Evolutionary conservation across 2,329 filamentous ascomycete genomes (phyloP).

Genomic region (Aspergillus pseudoglaucus): DNA sequence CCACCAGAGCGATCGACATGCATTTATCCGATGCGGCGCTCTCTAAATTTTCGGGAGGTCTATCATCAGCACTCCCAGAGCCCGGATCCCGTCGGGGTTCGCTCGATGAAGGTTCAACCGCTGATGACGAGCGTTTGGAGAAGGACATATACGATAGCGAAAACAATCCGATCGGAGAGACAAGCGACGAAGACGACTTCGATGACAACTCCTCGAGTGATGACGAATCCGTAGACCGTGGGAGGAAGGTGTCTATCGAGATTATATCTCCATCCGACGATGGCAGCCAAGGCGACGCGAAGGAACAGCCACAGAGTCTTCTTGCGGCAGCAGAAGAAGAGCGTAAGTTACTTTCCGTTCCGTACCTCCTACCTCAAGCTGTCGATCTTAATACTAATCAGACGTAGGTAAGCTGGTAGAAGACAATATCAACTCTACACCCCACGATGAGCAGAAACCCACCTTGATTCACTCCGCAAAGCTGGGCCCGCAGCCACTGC

Average conservation of each 20-base stretch:
- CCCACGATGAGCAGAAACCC: conserved; percentile 21
- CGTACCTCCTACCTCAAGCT: conserved; percentile 11
- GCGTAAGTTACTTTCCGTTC: conserved; percentile 46
- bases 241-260: conserved; percentile 23
- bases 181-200: conserved; percentile 51
- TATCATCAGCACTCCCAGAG: conserved; percentile 58
- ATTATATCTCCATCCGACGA: conserved; percentile 21
- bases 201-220: conserved; percentile 53
- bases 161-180: conserved; percentile 56
- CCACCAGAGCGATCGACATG: conserved; percentile 59
- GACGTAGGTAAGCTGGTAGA: conserved; percentile 48
- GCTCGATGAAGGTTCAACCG: conserved; percentile 33
- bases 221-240: conserved; percentile 46
- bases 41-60: conserved; percentile 54
- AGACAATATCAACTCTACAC: conserved; percentile 54
- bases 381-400: neutral
- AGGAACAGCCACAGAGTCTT: conserved; percentile 50
- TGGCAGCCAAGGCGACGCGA: conserved; percentile 25
- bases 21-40: conserved; percentile 66
- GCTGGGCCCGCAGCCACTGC: conserved; percentile 22
- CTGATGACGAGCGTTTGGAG: conserved; percentile 52
- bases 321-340: conserved; percentile 73
- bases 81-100: conserved; percentile 31
- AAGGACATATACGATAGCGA: conserved; percentile 67
- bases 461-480: conserved; percentile 27